phyloP scores from a whole-genome alignment of 2,329 filamentous ascomycete genomes.

The Ceratocystis destructans region DNA sequence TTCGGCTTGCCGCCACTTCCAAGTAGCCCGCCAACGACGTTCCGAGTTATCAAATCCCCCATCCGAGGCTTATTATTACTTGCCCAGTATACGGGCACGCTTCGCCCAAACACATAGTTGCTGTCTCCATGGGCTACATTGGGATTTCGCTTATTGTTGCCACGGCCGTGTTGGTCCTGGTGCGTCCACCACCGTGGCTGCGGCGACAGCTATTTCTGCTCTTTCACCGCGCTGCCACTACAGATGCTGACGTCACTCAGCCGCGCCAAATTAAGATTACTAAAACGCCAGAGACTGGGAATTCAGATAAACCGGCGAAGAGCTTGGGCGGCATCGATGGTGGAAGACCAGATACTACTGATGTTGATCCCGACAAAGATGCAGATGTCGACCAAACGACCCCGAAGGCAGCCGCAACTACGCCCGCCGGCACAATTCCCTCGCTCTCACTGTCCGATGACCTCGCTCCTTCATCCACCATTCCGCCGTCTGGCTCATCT shows the following conservation, averaged over 20 bases:
- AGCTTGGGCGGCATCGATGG: too few species aligned
- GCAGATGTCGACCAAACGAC: constrained; percentile 34
- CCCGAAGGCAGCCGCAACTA: constrained; percentile 34
- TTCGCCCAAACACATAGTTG: background rate
- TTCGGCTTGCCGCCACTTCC: too few species aligned
- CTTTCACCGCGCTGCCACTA: background rate
- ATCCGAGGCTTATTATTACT: background rate
- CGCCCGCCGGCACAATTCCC: constrained; percentile 28
- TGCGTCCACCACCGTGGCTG: constrained; percentile 40
- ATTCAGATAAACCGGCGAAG: too few species aligned
- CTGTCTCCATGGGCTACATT: constrained; percentile 38
- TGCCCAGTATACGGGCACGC: too few species aligned
- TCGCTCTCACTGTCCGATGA: constrained; percentile 33
- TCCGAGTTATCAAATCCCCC: background rate
- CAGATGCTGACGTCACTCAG: background rate
- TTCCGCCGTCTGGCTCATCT: constrained; percentile 14
- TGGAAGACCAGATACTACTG: background rate
- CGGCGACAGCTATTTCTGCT: constrained; percentile 27
- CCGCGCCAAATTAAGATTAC: background rate
- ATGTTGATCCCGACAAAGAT: constrained; percentile 19
- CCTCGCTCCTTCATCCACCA: constrained; percentile 22
- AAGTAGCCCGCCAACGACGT: too few species aligned
- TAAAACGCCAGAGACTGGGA: too few species aligned
- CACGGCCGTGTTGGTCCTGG: constrained; percentile 43
- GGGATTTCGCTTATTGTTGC: constrained; percentile 50